Percentiles rank a stretch among this genome's conserved stretches.
Evolutionary conservation across 2,329 filamentous ascomycete genomes (phyloP).

Genomic region (Shiraia sp.): DNA sequence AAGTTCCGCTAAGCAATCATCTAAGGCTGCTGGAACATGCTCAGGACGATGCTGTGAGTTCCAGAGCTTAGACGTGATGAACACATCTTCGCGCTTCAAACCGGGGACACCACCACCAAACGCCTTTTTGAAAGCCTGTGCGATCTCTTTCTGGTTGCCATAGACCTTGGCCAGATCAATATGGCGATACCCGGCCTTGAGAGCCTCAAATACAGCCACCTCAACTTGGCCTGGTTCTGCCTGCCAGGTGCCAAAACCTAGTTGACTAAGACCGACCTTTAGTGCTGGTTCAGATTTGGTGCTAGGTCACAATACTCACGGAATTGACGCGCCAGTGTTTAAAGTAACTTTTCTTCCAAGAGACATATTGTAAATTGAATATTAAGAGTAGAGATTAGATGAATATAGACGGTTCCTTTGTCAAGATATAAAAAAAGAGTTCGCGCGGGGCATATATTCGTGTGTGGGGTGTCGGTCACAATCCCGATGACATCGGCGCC

Average conservation of each 20-base stretch:
- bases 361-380: constrained; percentile 25
- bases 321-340: constrained; percentile 74
- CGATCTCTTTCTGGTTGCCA: constrained; percentile 38
- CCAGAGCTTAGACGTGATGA: constrained; percentile 78
- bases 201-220: constrained; percentile 44
- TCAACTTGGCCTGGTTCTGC: constrained; percentile 44
- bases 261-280: constrained; percentile 55
- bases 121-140: constrained; percentile 30
- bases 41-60: constrained; percentile 76
- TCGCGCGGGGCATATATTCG: constrained; percentile 13
- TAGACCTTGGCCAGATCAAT: constrained; percentile 37
- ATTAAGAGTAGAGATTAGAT: background rate
- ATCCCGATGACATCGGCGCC: constrained; percentile 22
- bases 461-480: constrained; percentile 21
- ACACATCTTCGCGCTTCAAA: constrained; percentile 45
- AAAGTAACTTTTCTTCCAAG: constrained; percentile 53
- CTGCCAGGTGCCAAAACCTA: constrained; percentile 41
- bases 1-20: constrained; percentile 73
- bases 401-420: constrained; percentile 6
- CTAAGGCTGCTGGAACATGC: constrained; percentile 73
- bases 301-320: constrained; percentile 68
- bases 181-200: constrained; percentile 38
- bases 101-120: constrained; percentile 53
- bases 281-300: constrained; percentile 48
- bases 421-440: constrained; percentile 1